Base-by-base conservation (phyloP, 2,329 filamentous ascomycete genomes). In the Claviceps sorghi region DNA sequence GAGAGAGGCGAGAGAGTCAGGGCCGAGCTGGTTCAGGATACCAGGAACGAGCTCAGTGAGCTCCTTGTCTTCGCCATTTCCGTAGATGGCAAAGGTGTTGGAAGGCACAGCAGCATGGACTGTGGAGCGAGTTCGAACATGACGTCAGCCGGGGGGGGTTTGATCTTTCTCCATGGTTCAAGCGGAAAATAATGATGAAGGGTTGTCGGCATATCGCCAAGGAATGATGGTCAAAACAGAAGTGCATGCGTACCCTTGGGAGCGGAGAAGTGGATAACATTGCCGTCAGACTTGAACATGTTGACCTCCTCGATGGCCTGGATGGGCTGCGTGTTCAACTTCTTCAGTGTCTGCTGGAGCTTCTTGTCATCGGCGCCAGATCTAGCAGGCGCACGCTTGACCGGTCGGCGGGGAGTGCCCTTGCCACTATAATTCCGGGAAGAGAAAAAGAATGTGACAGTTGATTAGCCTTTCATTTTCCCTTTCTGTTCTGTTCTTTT, bases 281-380 rank as follows among this genome's bases (percentile, higher is more conserved):
- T 98, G 73, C 93, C 93, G 71, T 98, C 93, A 70, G 87, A 86
- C 86, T 98, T 98, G 85, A 98, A 98, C 93, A 98, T 98, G 85
- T 98, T 98, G 72, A 98, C 93, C 80, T 98, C 93, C 83, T 98
- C 93, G 66, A 98, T 98, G 61, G 87, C 88, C 79, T 95, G 90
- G 75, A 98, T 97, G 66, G 93, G 93, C 82, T 98, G 93, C 55
- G 95, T 91, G 76, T 97, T 97, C 72, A 98, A 83, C 86, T 98
- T 98, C 87, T 98, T 98, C 62, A 98, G 81, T 58, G 88, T 78
- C 57, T 84, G 82, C 78, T 98, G 93, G 60, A 98, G 88, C 83
- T 98, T 98, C 88, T 96, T 97, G 84, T 98, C 93, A 71, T 98
- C 93, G 72, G 87, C 88, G 69, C 86, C 88, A 61, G 86, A 86